These are phyloP conservation scores for Lactifluus rugatus DNA, from an alignment of 768 basidiomycete genomes.

Conservation along the genomic window DNA sequence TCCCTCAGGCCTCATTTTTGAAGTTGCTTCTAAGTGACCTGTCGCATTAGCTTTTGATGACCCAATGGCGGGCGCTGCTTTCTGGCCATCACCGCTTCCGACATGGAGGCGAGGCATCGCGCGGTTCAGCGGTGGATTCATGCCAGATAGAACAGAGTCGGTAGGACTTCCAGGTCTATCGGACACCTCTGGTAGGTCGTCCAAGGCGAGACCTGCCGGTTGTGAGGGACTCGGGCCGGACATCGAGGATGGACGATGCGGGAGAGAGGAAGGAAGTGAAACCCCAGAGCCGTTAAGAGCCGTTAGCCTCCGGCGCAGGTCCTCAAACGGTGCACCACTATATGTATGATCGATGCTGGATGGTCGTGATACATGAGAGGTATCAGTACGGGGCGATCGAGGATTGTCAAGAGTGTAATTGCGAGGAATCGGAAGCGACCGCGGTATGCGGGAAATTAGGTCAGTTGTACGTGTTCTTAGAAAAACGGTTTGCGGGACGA, in stretches of 20 bases:
- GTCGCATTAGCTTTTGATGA: slow-evolving; percentile 76
- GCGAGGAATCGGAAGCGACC: slow-evolving; percentile 31
- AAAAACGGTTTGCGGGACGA: slow-evolving; percentile 89
- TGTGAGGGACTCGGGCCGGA: slow-evolving; percentile 21
- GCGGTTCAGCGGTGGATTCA: slow-evolving; percentile 53
- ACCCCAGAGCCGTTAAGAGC: slow-evolving; percentile 65
- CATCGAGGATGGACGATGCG: slow-evolving; percentile 27
- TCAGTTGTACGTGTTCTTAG: slow-evolving; percentile 50
- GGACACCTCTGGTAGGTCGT: slow-evolving; percentile 26
- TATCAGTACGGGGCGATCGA: slow-evolving; percentile 39
- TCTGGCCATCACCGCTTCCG: slow-evolving; percentile 65
- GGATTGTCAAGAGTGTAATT: slow-evolving; percentile 32
- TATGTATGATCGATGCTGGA: slow-evolving; percentile 38
- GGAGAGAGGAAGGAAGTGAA: slow-evolving; percentile 41
- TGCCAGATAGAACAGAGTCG: slow-evolving; percentile 67
- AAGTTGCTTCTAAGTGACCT: slow-evolving; percentile 72
- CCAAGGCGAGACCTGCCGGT: slow-evolving; percentile 21
- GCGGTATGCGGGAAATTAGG: slow-evolving; percentile 29
- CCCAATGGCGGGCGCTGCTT: slow-evolving; percentile 84
- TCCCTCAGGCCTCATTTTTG: slow-evolving; percentile 52
- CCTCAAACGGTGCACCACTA: slow-evolving; percentile 59
- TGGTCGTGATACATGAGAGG: slow-evolving; percentile 39
- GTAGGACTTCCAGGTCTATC: slow-evolving; percentile 73
- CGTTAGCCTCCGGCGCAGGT: slow-evolving; percentile 64
- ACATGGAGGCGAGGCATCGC: slow-evolving; percentile 55